A percentile compares a stretch with the other conserved stretches of the same genome.
These are phyloP conservation scores for Sporothrix brasiliensis DNA, from an alignment of 2,329 filamentous ascomycete genomes.

Conservation along the genomic window DNA sequence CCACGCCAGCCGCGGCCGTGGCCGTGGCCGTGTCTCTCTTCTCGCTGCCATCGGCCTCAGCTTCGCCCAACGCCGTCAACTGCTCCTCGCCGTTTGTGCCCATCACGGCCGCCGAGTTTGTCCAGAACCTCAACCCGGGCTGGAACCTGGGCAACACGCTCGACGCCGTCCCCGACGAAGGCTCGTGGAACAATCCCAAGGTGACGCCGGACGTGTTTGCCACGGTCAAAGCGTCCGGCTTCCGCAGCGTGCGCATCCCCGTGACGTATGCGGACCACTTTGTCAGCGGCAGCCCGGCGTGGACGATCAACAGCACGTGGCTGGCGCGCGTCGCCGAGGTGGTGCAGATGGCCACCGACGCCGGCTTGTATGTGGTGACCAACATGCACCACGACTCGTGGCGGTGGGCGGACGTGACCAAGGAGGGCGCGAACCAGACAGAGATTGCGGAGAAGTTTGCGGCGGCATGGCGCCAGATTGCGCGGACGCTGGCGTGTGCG, in stretches of 20 bases:
- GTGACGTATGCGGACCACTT: conserved; percentile 64
- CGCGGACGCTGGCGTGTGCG: conserved; percentile 57
- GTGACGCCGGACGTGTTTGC: conserved; percentile 55
- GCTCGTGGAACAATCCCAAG: conserved; percentile 60
- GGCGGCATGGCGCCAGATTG: conserved; percentile 61
- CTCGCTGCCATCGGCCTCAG: background rate
- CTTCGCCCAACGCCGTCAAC: background rate
- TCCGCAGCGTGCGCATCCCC: conserved; percentile 61
- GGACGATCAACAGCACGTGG: conserved; percentile 58
- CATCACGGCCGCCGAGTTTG: conserved; percentile 51
- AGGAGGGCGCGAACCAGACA: conserved; percentile 50
- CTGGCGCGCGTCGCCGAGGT: conserved; percentile 61
- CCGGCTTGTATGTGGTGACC: conserved; percentile 56
- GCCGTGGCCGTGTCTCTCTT: background rate
- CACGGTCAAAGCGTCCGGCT: conserved; percentile 56
- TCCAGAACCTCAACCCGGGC: conserved; percentile 56
- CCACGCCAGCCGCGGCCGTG: too few relatives aligned
- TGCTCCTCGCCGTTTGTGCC: conserved; percentile 43
- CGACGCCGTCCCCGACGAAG: conserved; percentile 59
- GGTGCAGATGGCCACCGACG: conserved; percentile 56
- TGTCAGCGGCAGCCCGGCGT: conserved; percentile 53
- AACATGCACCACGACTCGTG: conserved; percentile 64
- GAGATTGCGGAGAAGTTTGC: conserved; percentile 60
- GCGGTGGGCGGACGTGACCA: conserved; percentile 59
- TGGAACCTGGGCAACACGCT: conserved; percentile 66